Evolutionary conservation across 2,329 filamentous ascomycete species (phyloP).

Genomic region (Beauveria brongniartii): DNA sequence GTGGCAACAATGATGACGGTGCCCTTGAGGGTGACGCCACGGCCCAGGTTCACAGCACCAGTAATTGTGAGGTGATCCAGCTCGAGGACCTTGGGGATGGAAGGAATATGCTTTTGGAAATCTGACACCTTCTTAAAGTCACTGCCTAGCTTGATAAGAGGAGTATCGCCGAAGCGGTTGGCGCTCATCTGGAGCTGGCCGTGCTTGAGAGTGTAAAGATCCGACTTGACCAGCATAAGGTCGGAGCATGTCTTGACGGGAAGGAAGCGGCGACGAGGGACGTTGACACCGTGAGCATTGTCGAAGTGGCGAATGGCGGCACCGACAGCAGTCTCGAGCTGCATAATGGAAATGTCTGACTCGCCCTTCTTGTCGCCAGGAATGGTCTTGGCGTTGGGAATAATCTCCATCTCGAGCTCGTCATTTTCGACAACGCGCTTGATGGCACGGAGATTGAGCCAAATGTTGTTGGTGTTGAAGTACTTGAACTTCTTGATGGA

Average conservation of each 20-base stretch:
- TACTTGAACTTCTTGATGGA: constrained; percentile 99
- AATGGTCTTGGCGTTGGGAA: constrained; percentile 98
- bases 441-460: constrained; percentile 95
- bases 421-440: constrained; percentile 98
- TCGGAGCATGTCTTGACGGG: constrained; percentile 99
- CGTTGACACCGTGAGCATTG: constrained; percentile 98
- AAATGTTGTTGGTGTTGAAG: constrained; percentile 99
- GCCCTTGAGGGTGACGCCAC: constrained; percentile 91
- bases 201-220: constrained; percentile 97
- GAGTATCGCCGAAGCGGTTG: constrained; percentile 90
- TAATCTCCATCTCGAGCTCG: constrained; percentile 99
- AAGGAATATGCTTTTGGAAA: constrained; percentile 81
- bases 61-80: constrained; percentile 95
- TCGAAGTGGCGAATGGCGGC: constrained; percentile 98
- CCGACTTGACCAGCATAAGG: constrained; percentile 98
- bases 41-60: constrained; percentile 91
- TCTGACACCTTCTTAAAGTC: constrained; percentile 99
- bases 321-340: constrained; percentile 97
- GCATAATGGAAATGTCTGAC: constrained; percentile 92
- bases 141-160: constrained; percentile 94
- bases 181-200: constrained; percentile 96
- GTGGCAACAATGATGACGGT: constrained; percentile 99
- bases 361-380: constrained; percentile 99
- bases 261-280: constrained; percentile 94
- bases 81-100: constrained; percentile 85